A percentile compares a stretch with the other conserved stretches of the same genome.
Evolutionary conservation across 1,139 yeast species (phyloP).

Genomic region (Geotrichum aggregatum): DNA sequence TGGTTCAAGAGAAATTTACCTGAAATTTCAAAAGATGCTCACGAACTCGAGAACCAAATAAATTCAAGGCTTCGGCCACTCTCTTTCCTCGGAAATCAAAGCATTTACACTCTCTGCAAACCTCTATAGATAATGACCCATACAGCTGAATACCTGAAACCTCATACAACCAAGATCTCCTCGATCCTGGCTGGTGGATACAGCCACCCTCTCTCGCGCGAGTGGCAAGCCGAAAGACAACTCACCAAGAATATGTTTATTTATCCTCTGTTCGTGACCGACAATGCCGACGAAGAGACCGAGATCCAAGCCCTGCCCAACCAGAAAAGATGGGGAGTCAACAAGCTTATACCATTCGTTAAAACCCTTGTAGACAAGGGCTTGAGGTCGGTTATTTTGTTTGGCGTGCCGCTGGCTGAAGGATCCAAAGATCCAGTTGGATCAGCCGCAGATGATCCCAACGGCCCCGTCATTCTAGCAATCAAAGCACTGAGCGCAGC

Average conservation of each 20-base stretch:
- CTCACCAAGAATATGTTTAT: conserved; percentile 82
- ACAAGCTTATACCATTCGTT: conserved; percentile 71
- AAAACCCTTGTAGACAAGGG: conserved; percentile 72
- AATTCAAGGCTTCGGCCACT: no score
- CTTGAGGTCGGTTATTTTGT: conserved; percentile 74
- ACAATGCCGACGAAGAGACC: conserved; percentile 74
- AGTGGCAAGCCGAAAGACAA: conserved; percentile 87
- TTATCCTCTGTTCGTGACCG: conserved; percentile 85
- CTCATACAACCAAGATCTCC: conserved; percentile 56
- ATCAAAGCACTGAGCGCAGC: conserved; percentile 57
- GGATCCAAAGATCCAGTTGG: conserved; percentile 78
- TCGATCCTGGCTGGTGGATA: conserved; percentile 90
- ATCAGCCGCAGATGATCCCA: conserved; percentile 91
- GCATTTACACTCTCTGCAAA: not conserved
- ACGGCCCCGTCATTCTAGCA: conserved; percentile 87
- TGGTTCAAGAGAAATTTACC: no score
- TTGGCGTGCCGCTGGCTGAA: conserved; percentile 80
- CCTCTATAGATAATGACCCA: conserved; percentile 15
- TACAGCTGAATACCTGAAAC: conserved; percentile 29
- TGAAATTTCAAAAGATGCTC: no score
- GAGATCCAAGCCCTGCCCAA: conserved; percentile 75
- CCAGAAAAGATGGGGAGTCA: conserved; percentile 82
- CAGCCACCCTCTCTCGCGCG: conserved; percentile 80
- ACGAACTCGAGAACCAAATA: no score
- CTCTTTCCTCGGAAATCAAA: not conserved